Evolutionary conservation across 768 basidiomycete species (phyloP).

Genomic region (Rhizopogon vinicolor): DNA sequence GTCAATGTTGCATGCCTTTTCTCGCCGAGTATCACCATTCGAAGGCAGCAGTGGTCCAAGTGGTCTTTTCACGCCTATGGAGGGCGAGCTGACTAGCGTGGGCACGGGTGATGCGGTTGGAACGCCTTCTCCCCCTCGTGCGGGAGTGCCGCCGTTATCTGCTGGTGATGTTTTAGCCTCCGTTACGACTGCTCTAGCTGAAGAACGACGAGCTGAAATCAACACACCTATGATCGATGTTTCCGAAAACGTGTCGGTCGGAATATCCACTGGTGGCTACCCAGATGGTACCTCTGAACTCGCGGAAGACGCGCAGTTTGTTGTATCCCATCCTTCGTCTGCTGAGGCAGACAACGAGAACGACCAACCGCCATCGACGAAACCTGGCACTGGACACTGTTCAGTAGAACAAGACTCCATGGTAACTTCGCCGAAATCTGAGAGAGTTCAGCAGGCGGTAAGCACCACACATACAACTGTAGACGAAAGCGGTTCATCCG

Average conservation of each 20-base stretch:
- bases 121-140: background rate
- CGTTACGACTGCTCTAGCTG: background rate
- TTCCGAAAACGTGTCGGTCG: background rate
- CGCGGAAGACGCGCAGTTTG: background rate
- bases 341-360: background rate
- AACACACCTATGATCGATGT: no score
- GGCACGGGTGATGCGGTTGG: background rate
- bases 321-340: background rate
- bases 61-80: constrained; percentile 36
- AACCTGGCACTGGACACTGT: background rate
- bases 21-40: constrained; percentile 2
- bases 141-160: background rate
- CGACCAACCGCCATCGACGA: background rate
- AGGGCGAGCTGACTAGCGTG: constrained; percentile 1
- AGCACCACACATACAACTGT: background rate
- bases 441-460: background rate
- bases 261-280: background rate
- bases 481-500: background rate
- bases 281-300: background rate
- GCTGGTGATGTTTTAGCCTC: background rate
- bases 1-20: constrained; percentile 17
- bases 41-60: constrained; percentile 11
- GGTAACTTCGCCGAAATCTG: background rate
- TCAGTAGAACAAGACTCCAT: background rate
- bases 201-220: background rate